Conservation (phyloP, 2,329 filamentous ascomycete genomes). For the Colletotrichum agaves region DNA sequence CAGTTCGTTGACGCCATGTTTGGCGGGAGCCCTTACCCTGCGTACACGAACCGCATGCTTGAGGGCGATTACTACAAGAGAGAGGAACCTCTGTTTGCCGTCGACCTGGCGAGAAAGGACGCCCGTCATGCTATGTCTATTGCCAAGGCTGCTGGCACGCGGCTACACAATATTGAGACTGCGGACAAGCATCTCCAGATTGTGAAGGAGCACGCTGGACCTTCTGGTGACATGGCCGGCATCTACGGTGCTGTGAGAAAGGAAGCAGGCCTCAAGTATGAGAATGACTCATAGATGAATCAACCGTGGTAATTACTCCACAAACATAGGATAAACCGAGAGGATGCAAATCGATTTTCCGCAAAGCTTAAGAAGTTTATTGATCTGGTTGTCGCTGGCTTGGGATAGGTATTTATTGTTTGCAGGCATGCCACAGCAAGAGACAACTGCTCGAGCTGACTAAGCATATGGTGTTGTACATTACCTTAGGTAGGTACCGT, state of each 20-base stretch:
- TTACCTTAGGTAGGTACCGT: too few relatives aligned
- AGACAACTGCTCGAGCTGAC: neutral
- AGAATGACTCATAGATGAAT: conserved; percentile 60
- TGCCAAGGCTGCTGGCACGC: conserved; percentile 70
- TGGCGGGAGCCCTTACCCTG: conserved; percentile 74
- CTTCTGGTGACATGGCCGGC: conserved; percentile 80
- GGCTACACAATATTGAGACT: conserved; percentile 72
- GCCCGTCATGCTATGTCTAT: conserved; percentile 77
- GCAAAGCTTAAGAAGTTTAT: too few relatives aligned
- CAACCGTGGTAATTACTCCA: too few relatives aligned
- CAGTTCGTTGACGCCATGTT: conserved; percentile 79
- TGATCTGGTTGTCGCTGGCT: too few relatives aligned
- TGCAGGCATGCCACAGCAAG: too few relatives aligned
- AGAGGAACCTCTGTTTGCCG: conserved; percentile 83
- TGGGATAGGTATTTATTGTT: too few relatives aligned
- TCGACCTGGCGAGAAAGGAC: conserved; percentile 87
- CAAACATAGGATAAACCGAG: too few relatives aligned
- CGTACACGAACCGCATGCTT: conserved; percentile 80
- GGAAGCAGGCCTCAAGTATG: conserved; percentile 79
- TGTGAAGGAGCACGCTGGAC: conserved; percentile 75
- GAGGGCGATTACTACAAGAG: conserved; percentile 80
- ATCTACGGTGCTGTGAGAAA: conserved; percentile 85
- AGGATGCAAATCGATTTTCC: too few relatives aligned
- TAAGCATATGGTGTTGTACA: neutral
- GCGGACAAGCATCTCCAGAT: conserved; percentile 74